Evolutionary conservation across 108 stramenopile genomes (phyloP).

Genomic region (Nitzschia inconspicua): DNA sequence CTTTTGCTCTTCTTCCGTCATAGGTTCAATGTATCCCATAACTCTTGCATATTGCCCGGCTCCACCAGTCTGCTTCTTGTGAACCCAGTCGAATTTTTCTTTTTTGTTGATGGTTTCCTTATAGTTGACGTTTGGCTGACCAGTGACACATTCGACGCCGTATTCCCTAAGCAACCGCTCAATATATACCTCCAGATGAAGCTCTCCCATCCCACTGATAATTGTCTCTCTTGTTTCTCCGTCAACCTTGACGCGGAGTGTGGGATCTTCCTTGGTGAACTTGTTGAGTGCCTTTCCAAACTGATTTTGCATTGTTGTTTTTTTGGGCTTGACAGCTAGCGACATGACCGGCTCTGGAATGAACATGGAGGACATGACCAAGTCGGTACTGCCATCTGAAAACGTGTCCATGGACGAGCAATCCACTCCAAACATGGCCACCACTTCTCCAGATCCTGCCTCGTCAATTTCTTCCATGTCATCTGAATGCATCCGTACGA

Average conservation of each 20-base stretch:
- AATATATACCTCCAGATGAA: conserved; percentile 98
- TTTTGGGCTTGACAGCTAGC: conserved; percentile 91
- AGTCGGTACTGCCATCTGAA: conserved; percentile 80
- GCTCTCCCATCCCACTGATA: conserved; percentile 99
- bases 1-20: conserved; percentile 81
- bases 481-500: conserved; percentile 98
- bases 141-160: conserved; percentile 87
- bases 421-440: conserved; percentile 99
- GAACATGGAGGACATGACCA: conserved; percentile 96
- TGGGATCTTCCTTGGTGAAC: conserved; percentile 99
- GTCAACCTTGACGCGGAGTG: conserved; percentile 91
- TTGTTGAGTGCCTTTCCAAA: conserved; percentile 94
- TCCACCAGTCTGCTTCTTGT: conserved; percentile 99
- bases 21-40: conserved; percentile 94
- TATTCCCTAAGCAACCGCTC: conserved; percentile 99
- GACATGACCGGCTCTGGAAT: conserved; percentile 99
- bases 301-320: conserved; percentile 70
- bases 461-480: conserved; percentile 99
- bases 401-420: conserved; percentile 99
- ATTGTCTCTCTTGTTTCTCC: conserved; percentile 95
- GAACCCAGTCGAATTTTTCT: conserved; percentile 91
- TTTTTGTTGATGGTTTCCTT: conserved; percentile 92
- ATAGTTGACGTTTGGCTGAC: conserved; percentile 97
- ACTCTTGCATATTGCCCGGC: conserved; percentile 97
- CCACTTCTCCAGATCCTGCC: conserved; percentile 96